Percentiles rank a stretch among this genome's conserved stretches.
Conservation (phyloP, 768 basidiomycete species). For the Lentinula sp. region DNA sequence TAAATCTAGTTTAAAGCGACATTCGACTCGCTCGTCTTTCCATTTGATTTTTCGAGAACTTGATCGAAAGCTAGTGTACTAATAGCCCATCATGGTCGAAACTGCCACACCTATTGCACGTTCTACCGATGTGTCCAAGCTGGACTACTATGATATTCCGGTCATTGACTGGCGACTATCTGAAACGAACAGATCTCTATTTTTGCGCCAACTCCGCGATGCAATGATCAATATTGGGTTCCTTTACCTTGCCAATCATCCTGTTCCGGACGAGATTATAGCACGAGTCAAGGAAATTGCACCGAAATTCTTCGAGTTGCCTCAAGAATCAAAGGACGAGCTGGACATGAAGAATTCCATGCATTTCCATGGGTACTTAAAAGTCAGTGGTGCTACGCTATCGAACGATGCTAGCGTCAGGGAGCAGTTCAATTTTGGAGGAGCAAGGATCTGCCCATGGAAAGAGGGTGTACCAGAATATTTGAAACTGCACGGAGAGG, state of each 20-base stretch:
- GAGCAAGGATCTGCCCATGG: constrained; percentile 34
- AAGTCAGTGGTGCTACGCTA: constrained; percentile 43
- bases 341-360: constrained; percentile 44
- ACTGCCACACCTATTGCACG: background rate
- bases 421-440: constrained; percentile 53
- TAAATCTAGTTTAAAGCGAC: no score
- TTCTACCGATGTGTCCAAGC: constrained; percentile 3
- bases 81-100: background rate
- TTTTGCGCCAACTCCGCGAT: constrained; percentile 40
- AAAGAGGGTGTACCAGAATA: constrained; percentile 42
- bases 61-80: no score
- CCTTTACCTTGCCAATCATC: constrained; percentile 43
- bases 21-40: no score
- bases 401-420: constrained; percentile 42
- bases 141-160: constrained; percentile 5
- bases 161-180: constrained; percentile 6
- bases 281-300: constrained; percentile 33
- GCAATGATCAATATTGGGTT: constrained; percentile 39
- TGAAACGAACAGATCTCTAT: constrained; percentile 24
- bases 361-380: constrained; percentile 50
- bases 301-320: constrained; percentile 43
- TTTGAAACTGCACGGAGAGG: constrained; percentile 42
- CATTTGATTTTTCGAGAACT: no score
- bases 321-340: constrained; percentile 34
- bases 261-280: constrained; percentile 29